Conservation (phyloP, 1,139 yeast genomes). For the Pichia sp. region DNA sequence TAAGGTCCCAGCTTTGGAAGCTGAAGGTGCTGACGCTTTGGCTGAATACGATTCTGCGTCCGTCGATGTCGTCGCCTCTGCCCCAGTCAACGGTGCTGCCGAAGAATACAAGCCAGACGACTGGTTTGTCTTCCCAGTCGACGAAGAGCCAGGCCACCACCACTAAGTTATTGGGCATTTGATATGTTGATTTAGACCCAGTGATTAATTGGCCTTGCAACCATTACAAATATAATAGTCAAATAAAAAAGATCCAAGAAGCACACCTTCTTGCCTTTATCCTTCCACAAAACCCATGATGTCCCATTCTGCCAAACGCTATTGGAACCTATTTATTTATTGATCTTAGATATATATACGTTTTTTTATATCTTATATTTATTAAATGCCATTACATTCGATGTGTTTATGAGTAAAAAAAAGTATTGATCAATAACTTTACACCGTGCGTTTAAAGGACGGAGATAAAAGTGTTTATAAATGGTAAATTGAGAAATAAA, state of each 20-base stretch:
- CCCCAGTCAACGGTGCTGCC: slow-evolving; percentile 37
- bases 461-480: background rate
- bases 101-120: slow-evolving; percentile 48
- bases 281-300: background rate
- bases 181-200: background rate
- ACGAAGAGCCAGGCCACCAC: slow-evolving; percentile 57
- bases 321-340: slow-evolving; percentile 11
- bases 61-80: slow-evolving; percentile 62
- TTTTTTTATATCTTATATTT: slow-evolving; percentile 13
- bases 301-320: background rate
- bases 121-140: slow-evolving; percentile 82
- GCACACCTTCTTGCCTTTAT: background rate
- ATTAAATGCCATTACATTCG: slow-evolving; percentile 15
- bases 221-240: background rate
- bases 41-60: slow-evolving; percentile 67
- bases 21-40: slow-evolving; percentile 67
- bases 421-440: background rate
- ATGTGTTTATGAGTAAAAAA: slow-evolving; percentile 11
- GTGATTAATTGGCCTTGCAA: background rate
- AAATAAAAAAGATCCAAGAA: background rate
- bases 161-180: slow-evolving; percentile 11
- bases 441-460: background rate
- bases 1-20: slow-evolving; percentile 64
- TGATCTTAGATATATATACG: slow-evolving; percentile 11
- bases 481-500: background rate